These are phyloP conservation scores for Leucocoprinus birnbaumii DNA, from an alignment of 768 basidiomycete genomes.

Conservation along the genomic window DNA sequence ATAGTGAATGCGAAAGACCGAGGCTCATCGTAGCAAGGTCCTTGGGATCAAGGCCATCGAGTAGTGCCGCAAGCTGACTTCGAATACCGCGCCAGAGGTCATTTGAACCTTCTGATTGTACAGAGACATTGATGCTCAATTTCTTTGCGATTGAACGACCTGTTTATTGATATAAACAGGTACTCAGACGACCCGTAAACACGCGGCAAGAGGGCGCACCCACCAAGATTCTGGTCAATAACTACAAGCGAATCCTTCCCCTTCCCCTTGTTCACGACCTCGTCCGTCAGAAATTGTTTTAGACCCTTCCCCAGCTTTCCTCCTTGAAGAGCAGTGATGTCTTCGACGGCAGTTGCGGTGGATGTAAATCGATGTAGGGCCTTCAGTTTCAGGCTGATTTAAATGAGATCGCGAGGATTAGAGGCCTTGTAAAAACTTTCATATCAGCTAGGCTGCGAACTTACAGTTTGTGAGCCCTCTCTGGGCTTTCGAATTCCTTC, in stretches of 20 bases:
- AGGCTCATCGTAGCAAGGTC: slow-evolving; percentile 97
- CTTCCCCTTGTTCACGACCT: slow-evolving; percentile 87
- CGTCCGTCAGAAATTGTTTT: slow-evolving; percentile 89
- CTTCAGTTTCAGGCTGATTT: slow-evolving; percentile 81
- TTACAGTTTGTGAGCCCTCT: slow-evolving; percentile 89
- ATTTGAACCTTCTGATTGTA: slow-evolving; percentile 39
- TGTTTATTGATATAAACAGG: slow-evolving; percentile 25
- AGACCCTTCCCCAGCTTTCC: slow-evolving; percentile 92
- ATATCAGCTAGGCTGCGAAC: slow-evolving; percentile 25
- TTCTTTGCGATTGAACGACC: slow-evolving; percentile 91
- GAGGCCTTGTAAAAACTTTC: neutral
- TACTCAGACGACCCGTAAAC: neutral
- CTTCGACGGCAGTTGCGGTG: slow-evolving; percentile 95
- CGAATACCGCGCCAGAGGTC: slow-evolving; percentile 98
- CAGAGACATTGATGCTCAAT: slow-evolving; percentile 83
- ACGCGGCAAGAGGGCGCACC: slow-evolving; percentile 23
- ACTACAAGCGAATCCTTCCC: slow-evolving; percentile 83
- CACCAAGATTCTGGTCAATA: slow-evolving; percentile 88
- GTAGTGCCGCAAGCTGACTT: slow-evolving; percentile 77
- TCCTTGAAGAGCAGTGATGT: slow-evolving; percentile 87
- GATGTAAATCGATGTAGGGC: slow-evolving; percentile 96
- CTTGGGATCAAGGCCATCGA: slow-evolving; percentile 90
- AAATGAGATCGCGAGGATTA: neutral
- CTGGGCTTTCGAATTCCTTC: slow-evolving; percentile 92
- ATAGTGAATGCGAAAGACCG: slow-evolving; percentile 95